Evolutionary conservation across 2,329 filamentous ascomycete genomes (phyloP), one percentile per base, ranked within the genome.

Genomic region (Fusarium staphyleae): DNA sequence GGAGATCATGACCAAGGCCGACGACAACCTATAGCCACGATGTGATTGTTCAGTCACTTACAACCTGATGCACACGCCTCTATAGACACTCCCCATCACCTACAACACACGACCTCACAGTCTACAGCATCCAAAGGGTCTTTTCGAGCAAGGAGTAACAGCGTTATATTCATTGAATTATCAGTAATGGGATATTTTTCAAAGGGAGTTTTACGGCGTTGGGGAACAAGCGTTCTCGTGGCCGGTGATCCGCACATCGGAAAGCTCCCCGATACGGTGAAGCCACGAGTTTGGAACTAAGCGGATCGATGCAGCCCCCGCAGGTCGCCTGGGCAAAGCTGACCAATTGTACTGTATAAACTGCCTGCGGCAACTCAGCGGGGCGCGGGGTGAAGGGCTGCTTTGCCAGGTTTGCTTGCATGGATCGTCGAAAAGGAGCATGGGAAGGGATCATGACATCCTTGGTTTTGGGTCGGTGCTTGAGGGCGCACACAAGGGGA

Each of bases 1-100:
- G 37, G 74, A 77, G 59, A 81, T 81, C 58, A 78, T 88, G 69
- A 62, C 65, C 52, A 55, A 65, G 22, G 52, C 65, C 36, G 54
- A 61, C 35, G 41, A 65, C 35, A 49, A 55, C 48, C 52, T 52
- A 59, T 66, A 65, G 47, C 28, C 35, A 26, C 8, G 32, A 46
- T 35, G 36, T 14, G 14, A 22, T 26, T 12, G n/a, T 18, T 42
- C 22, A 19, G 16, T 41, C 18, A 47, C 30, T 32, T 48, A 28
- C 11, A 37, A 42, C 16, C 35, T 34, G 29, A n/a, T 45, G 30
- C 37, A 36, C 22, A 47, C 35, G 43, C 40, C 39, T 34, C 15
- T 36, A 30, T 36, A 32, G 16, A 34, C 24, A 28, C 30, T 51
- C 18, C 30, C 18, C 48, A 33, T 18, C 36, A 24, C 45, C n/a